A percentile compares a stretch with the other conserved stretches of the same genome.
Evolutionary conservation across 2,329 filamentous ascomycete species (phyloP).

Genomic region (Albophoma yamanashiensis): DNA sequence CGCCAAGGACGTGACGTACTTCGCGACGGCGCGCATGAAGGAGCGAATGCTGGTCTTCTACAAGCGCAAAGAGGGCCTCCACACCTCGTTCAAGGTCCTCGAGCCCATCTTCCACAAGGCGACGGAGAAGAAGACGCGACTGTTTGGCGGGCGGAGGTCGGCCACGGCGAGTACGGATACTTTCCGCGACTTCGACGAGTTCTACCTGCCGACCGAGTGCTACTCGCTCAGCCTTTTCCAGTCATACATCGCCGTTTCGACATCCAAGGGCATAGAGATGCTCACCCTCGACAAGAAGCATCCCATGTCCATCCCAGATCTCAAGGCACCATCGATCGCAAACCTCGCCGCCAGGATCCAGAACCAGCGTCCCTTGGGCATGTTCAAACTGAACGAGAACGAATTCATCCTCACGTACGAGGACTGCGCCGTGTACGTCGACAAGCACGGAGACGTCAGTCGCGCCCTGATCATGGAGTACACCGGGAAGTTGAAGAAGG

Average conservation of each 20-base stretch:
- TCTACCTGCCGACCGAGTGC: constrained; percentile 94
- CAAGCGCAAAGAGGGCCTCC: constrained; percentile 87
- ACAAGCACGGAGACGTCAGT: constrained; percentile 94
- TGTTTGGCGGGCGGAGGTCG: constrained; percentile 47
- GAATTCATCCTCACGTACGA: constrained; percentile 93
- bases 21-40: constrained; percentile 94
- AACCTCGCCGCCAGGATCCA: constrained; percentile 78
- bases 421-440: constrained; percentile 94
- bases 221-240: constrained; percentile 95
- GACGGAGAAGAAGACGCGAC: constrained; percentile 66
- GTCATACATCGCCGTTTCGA: constrained; percentile 83
- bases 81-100: constrained; percentile 92
- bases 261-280: constrained; percentile 86
- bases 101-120: constrained; percentile 94
- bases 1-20: constrained; percentile 90
- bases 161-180: constrained; percentile 74
- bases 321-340: constrained; percentile 65
- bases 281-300: constrained; percentile 96
- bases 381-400: constrained; percentile 88
- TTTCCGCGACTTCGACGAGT: constrained; percentile 97
- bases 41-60: constrained; percentile 91
- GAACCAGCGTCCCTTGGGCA: constrained; percentile 78
- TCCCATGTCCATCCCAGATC: constrained; percentile 84
- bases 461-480: constrained; percentile 97
- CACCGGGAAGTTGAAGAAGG: constrained; percentile 74